Evolutionary conservation across 768 basidiomycete genomes (phyloP).

Genomic region (Rhodotorula sphaerocarpa): DNA sequence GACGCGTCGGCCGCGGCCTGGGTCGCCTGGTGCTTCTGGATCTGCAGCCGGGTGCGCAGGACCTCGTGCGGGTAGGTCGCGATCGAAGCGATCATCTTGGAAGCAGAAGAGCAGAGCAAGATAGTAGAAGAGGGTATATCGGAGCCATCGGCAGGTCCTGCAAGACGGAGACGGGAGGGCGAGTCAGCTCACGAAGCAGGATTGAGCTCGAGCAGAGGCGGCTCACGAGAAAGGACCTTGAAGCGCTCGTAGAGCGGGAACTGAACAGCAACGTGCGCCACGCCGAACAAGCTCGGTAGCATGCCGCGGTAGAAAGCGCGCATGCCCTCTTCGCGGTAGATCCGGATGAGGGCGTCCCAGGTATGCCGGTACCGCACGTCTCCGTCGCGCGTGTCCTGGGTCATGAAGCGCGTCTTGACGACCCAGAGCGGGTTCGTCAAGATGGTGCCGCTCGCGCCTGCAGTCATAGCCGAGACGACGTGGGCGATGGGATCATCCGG

Average conservation of each 20-base stretch:
- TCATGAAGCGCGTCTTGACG: slow-evolving; percentile 99
- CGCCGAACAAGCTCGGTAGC: slow-evolving; percentile 83
- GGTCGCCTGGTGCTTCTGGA: slow-evolving; percentile 46
- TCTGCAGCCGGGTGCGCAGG: slow-evolving; percentile 92
- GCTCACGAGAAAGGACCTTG: slow-evolving; percentile 73
- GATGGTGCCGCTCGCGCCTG: slow-evolving; percentile 84
- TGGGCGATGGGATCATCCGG: slow-evolving; percentile 47
- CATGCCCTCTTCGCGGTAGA: slow-evolving; percentile 79
- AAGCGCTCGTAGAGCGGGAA: slow-evolving; percentile 93
- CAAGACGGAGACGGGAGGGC: slow-evolving; percentile 11
- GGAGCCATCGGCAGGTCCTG: slow-evolving; percentile 41
- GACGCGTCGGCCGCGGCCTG: slow-evolving; percentile 2
- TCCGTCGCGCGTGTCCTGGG: slow-evolving; percentile 43
- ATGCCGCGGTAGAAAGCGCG: slow-evolving; percentile 90
- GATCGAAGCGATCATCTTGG: slow-evolving; percentile 92
- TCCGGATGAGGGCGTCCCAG: slow-evolving; percentile 75
- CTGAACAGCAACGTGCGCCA: slow-evolving; percentile 90
- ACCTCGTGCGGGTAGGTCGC: slow-evolving; percentile 98
- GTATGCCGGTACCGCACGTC: slow-evolving; percentile 73
- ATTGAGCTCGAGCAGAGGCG: slow-evolving; percentile 6
- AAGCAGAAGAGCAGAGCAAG: slow-evolving; percentile 78
- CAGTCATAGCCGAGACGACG: slow-evolving; percentile 89
- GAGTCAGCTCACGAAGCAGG: not conserved
- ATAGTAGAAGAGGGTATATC: slow-evolving; percentile 57
- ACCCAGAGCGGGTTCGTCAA: slow-evolving; percentile 97